Conservation (phyloP, 352 stramenopile genomes). For the Globisporangium orthogonon region DNA sequence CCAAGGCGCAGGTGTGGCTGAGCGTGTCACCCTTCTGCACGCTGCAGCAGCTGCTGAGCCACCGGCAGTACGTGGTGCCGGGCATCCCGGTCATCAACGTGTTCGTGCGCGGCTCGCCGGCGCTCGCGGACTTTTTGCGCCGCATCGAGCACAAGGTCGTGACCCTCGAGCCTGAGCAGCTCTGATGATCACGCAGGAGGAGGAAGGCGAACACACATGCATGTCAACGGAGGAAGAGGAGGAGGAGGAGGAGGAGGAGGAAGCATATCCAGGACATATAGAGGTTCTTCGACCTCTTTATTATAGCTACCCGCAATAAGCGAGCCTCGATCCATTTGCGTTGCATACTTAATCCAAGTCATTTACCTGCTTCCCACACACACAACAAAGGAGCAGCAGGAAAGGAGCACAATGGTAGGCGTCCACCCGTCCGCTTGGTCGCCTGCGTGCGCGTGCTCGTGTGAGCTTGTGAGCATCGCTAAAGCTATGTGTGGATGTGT, state of each 20-base stretch:
- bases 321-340: neutral
- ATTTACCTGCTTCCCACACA: neutral
- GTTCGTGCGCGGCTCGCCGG: slow-evolving; percentile 65
- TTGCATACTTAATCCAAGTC: slow-evolving; percentile 1
- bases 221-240: too few relatives aligned
- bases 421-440: neutral
- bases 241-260: too few relatives aligned
- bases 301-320: neutral
- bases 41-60: slow-evolving; percentile 57
- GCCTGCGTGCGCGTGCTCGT: neutral
- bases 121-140: slow-evolving; percentile 55
- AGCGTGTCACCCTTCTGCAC: slow-evolving; percentile 77
- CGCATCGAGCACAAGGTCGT: slow-evolving; percentile 63
- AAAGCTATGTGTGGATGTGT: neutral
- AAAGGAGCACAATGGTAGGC: slow-evolving; percentile 8
- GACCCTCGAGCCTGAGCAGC: slow-evolving; percentile 26
- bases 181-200: neutral
- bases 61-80: slow-evolving; percentile 76
- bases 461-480: neutral
- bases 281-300: neutral
- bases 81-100: slow-evolving; percentile 81
- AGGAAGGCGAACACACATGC: too few relatives aligned
- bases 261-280: too few relatives aligned
- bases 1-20: slow-evolving; percentile 74
- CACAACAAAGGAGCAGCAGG: neutral